These are phyloP conservation scores for Debaryomycetaceae sp. DNA, from an alignment of 1,139 yeast species.

Conservation along the genomic window DNA sequence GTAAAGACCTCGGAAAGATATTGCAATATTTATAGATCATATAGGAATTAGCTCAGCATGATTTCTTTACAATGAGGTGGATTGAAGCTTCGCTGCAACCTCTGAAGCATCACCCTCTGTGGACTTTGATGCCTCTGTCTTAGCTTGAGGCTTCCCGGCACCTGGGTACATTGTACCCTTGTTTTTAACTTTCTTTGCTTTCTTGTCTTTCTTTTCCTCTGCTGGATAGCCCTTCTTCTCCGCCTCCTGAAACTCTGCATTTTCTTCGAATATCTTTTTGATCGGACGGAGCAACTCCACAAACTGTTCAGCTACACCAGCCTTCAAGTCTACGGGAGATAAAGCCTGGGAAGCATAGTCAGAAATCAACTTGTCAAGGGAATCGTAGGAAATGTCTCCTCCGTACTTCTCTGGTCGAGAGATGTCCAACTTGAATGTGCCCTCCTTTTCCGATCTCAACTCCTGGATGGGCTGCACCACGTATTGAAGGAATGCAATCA, in stretches of 20 bases:
- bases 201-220: slow-evolving; percentile 62
- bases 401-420: slow-evolving; percentile 97
- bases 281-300: slow-evolving; percentile 81
- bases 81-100: background rate
- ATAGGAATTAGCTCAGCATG: background rate
- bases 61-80: background rate
- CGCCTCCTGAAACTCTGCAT: slow-evolving; percentile 72
- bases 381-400: slow-evolving; percentile 74
- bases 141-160: slow-evolving; percentile 17
- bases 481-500: slow-evolving; percentile 77
- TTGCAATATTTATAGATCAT: no score
- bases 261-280: slow-evolving; percentile 60
- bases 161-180: slow-evolving; percentile 89
- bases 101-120: background rate
- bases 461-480: slow-evolving; percentile 87
- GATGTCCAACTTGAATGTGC: slow-evolving; percentile 61
- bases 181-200: slow-evolving; percentile 69
- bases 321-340: slow-evolving; percentile 90
- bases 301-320: slow-evolving; percentile 85
- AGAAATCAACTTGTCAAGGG: slow-evolving; percentile 65
- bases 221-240: slow-evolving; percentile 82
- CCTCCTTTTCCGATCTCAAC: slow-evolving; percentile 54
- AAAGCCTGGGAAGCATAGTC: slow-evolving; percentile 72
- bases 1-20: no score
- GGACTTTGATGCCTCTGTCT: slow-evolving; percentile 9